Evolutionary conservation across 768 basidiomycete species (phyloP), one percentile per base, ranked within the genome.

Genomic region (Leccinum barrowsii): DNA sequence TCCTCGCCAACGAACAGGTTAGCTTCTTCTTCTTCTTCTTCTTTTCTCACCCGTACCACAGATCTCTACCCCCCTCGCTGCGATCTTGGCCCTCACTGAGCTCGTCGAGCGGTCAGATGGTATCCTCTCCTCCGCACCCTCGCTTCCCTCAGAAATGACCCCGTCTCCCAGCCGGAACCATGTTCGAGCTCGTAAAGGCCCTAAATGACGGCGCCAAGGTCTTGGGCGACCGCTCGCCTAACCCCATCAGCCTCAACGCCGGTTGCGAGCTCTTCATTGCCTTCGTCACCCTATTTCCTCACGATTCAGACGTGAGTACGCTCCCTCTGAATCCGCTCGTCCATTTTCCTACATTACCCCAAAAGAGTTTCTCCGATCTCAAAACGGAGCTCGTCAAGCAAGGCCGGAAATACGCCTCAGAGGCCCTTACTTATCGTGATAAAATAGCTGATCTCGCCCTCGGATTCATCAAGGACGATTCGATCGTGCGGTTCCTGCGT

Each of bases 391-490:
- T 97, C 54, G 85, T 94, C 59, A 80, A 80, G 49, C 91, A 94
- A 72, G 94, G 92, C 21, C 80, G 85, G 60, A 80, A 80, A 66
- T 96, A 92, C 73, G 88, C 83, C 30, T 72, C 81, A 49, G 85
- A 90, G 66, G 94, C 93, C 13, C 80, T 92, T 49, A 83, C 88
- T 47, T 98, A 92, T 78, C 84, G 94, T 57, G 82, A 84, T 59
- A 93, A 91, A 73, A 98, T 99, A 64, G 93, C 94, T 37, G 83
- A 88, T 60, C 80, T 94, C 21, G 85, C 89, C n/a, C 83, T 93
- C 50, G 87, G 87, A 49, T 98, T 98, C 78, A 92, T 98, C 70
- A 89, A 90, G 70, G 97, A 99, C 68, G 94, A 92, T 71, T 93
- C 91, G 7, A 90, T 93, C 69, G 92, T 89, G 70, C 67, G 72